Percentiles rank a stretch among this genome's conserved stretches.
phyloP scores from a whole-genome alignment of 352 stramenopile species.

The Phytophthora hybrid region DNA sequence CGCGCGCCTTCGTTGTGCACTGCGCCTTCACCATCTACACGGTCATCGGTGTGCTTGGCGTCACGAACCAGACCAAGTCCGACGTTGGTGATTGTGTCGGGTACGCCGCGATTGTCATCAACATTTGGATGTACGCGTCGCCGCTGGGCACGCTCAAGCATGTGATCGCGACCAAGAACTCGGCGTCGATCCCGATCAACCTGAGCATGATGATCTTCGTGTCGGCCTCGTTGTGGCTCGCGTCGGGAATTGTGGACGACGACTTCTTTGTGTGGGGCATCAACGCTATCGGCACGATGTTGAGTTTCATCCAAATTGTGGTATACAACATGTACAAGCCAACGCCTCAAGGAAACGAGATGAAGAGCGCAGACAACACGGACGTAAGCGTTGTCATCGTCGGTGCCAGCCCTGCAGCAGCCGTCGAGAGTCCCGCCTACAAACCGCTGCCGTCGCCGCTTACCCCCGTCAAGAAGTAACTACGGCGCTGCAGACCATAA shows the following conservation, averaged over 20 bases:
- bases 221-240: constrained; percentile 58
- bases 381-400: constrained; percentile 1
- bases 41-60: constrained; percentile 38
- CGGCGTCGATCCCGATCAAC: constrained; percentile 56
- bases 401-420: neutral
- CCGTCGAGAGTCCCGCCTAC: neutral
- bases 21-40: constrained; percentile 42
- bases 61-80: constrained; percentile 40
- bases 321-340: constrained; percentile 57
- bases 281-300: constrained; percentile 44
- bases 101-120: constrained; percentile 51
- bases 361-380: neutral
- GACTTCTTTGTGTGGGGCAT: constrained; percentile 56
- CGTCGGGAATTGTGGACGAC: constrained; percentile 51
- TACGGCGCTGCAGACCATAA: neutral
- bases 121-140: constrained; percentile 60
- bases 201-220: constrained; percentile 51
- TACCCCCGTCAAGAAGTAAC: neutral
- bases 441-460: neutral
- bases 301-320: constrained; percentile 53
- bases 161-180: constrained; percentile 51
- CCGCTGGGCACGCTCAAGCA: constrained; percentile 53
- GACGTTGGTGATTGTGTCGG: constrained; percentile 31
- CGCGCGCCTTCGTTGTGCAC: constrained; percentile 19
- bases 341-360: neutral